These are phyloP conservation scores for Didymella keratinophila DNA, from an alignment of 2,329 filamentous ascomycete species.

Conservation along the genomic window DNA sequence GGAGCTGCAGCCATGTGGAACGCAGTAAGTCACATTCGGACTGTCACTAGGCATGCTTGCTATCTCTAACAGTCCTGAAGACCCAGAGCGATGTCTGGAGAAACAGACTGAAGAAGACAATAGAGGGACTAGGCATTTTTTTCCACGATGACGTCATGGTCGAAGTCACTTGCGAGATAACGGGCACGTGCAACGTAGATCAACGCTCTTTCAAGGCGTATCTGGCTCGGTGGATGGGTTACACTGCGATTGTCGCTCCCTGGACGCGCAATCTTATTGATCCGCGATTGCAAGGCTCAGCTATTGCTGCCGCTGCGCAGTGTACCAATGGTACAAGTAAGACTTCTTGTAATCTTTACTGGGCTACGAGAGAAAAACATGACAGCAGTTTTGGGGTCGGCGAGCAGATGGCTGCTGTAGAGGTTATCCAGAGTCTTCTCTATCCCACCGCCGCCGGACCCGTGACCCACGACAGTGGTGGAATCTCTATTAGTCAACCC, in stretches of 20 bases:
- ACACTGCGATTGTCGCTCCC: constrained; percentile 52
- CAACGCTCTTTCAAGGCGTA: constrained; percentile 58
- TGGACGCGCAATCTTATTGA: constrained; percentile 54
- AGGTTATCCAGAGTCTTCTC: constrained; percentile 60
- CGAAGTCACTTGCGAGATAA: constrained; percentile 57
- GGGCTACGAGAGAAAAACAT: constrained; percentile 52
- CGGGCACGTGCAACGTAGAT: constrained; percentile 57
- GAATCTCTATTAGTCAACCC: constrained; percentile 59
- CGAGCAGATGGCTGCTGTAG: constrained; percentile 68
- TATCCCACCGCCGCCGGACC: constrained; percentile 40
- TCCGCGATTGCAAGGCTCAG: constrained; percentile 62
- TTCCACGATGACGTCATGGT: constrained; percentile 56
- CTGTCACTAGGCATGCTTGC: too few relatives aligned
- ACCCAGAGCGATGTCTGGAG: too few relatives aligned
- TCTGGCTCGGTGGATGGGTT: constrained; percentile 54
- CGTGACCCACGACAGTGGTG: constrained; percentile 61
- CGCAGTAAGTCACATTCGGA: constrained; percentile 2
- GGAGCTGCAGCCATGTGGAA: constrained; percentile 60
- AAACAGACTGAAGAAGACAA: too few relatives aligned
- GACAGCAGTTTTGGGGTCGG: constrained; percentile 63
- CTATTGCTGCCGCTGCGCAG: constrained; percentile 62
- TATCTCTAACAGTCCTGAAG: too few relatives aligned
- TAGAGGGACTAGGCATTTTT: constrained; percentile 47
- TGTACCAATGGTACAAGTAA: constrained; percentile 61
- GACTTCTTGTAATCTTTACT: constrained; percentile 56